Base-by-base conservation (phyloP, 768 basidiomycete species). In the Leccinellum albellum region DNA sequence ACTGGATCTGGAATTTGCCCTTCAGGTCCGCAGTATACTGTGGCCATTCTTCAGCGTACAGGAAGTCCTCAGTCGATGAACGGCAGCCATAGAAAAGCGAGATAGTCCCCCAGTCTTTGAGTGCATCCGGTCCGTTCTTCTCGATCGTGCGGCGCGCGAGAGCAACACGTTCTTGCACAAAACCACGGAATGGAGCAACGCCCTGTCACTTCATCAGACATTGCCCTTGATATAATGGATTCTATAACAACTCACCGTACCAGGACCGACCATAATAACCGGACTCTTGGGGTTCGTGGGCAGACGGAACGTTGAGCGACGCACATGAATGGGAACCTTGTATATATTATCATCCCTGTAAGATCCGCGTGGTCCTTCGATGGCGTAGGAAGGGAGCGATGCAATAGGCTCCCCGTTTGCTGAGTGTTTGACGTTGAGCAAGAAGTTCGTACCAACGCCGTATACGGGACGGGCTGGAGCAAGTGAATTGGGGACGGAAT, bases 101-200 rank as follows among this genome's bases (percentile, higher is more conserved):
- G 73, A 99, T 92, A 49, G 80, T 84, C 42, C 96, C 97, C 97
- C 97, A 99, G 72, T 98, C 95, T 13, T 84, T 83, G 60, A 99
- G 86, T 6, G 91, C 95, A 58, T 95, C 91, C 9, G 87, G 82
- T 8, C 96, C 96, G 66, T 95, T 95, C 82, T 98, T 98, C 66
- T 95, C 95, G 54, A 94, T 81, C 0, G 94, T 91, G 59, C 94
- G 93, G 59, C 91, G 89, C 13, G 95, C 97, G 31, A 98, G 86
- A 10, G 94, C 94, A 44, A 99, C 88, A 63, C 97, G 92, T 72
- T 99, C 97, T 75, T 99, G 97, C 9, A 98, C 83, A 74, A 99
- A 99, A 2, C 96, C 97, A 59, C 97, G 91, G 91, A 99, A 99
- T 9, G 97, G 97, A 47, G 97, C 97, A 55, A 99, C 94, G 78